Evolutionary conservation across 257 asterid species (phyloP).

Genomic region (Solanum phureja): DNA sequence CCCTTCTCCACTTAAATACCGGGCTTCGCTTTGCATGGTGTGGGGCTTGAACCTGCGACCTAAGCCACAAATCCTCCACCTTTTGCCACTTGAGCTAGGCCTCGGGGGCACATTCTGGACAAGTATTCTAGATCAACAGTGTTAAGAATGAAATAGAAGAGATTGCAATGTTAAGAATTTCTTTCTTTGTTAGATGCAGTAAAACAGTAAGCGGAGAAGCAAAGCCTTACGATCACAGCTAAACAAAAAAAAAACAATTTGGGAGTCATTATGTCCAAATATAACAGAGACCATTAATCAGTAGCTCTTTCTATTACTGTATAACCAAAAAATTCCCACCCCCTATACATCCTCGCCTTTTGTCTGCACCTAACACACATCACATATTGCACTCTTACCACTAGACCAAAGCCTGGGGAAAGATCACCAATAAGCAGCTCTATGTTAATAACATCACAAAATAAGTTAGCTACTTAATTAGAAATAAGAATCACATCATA

Average conservation of each 20-base stretch:
- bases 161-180: neutral
- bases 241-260: neutral
- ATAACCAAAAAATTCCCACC: neutral
- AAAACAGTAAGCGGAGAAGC: neutral
- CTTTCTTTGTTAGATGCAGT: neutral
- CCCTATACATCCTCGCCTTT: neutral
- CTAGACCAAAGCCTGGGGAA: neutral
- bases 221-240: neutral
- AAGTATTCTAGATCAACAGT: neutral
- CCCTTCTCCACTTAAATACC: too few species aligned
- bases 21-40: too few species aligned
- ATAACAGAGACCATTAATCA: neutral
- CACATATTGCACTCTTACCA: neutral
- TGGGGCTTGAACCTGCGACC: too few species aligned
- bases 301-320: neutral
- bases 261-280: neutral
- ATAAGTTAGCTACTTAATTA: neutral
- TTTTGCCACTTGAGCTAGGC: too few species aligned
- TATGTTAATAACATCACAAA: neutral
- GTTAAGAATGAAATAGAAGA: neutral
- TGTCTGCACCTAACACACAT: neutral
- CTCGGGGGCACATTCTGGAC: neutral
- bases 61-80: too few species aligned
- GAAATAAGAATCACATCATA: constrained; percentile 1
- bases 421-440: neutral